phyloP scores from a whole-genome alignment of 495 filamentous ascomycete species.

The Aspergillus affinis region DNA sequence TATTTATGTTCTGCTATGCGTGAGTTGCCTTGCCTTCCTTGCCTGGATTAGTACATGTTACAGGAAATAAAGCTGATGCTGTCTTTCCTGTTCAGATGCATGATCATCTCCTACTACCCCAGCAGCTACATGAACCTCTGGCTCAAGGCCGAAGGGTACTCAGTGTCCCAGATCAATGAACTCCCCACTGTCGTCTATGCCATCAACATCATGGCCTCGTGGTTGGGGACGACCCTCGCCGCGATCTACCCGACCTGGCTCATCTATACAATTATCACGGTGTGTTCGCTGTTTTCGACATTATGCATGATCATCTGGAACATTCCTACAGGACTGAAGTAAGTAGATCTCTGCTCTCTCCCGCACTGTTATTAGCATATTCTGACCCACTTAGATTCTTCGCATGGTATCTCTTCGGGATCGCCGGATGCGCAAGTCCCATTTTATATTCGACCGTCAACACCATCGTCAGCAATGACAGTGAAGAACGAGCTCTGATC shows the following conservation, averaged over 20 bases:
- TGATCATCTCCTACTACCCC: conserved; percentile 45
- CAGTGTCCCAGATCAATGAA: conserved; percentile 46
- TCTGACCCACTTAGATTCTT: conserved; percentile 31
- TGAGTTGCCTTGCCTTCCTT: conserved; percentile 18
- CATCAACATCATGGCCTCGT: conserved; percentile 45
- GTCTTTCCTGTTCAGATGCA: conserved; percentile 28
- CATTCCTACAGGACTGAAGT: conserved; percentile 44
- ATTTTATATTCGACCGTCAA: conserved; percentile 50
- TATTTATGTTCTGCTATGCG: conserved; percentile 47
- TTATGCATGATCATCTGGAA: conserved; percentile 48
- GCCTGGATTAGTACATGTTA: too few species aligned
- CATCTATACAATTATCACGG: conserved; percentile 35
- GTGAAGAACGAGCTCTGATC: conserved; percentile 48
- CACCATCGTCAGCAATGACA: conserved; percentile 45
- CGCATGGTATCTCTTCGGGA: conserved; percentile 46
- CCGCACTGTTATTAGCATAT: neutral
- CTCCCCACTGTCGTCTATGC: conserved; percentile 44
- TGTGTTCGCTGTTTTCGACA: conserved; percentile 37
- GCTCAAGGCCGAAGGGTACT: conserved; percentile 48
- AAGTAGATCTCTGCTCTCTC: conserved; percentile 3
- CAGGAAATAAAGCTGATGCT: too few species aligned
- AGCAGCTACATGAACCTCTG: conserved; percentile 45
- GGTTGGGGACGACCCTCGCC: conserved; percentile 45
- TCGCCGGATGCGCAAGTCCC: conserved; percentile 41
- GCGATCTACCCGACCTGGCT: conserved; percentile 47